Evolutionary conservation across 2,329 filamentous ascomycete genomes (phyloP).

Genomic region (Ilyonectria sp.): DNA sequence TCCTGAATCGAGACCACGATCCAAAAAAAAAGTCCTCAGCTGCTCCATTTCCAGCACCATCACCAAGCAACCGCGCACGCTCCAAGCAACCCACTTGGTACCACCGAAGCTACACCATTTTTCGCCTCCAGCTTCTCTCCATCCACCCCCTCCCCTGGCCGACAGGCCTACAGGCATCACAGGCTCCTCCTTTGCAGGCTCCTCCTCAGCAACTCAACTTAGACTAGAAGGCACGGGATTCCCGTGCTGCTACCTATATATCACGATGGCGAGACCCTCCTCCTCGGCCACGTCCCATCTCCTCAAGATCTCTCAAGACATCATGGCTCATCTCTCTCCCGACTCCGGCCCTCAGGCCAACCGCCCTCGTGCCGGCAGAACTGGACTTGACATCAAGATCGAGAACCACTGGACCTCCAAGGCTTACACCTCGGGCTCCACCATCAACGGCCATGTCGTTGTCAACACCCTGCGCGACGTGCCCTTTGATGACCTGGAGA

Average conservation of each 20-base stretch:
- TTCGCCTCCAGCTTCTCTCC: slow-evolving; percentile 19
- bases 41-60: slow-evolving; percentile 14
- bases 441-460: slow-evolving; percentile 64
- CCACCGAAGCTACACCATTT: slow-evolving; percentile 29
- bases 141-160: slow-evolving; percentile 20
- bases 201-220: slow-evolving; percentile 23
- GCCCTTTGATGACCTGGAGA: slow-evolving; percentile 66
- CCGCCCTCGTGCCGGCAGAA: slow-evolving; percentile 40
- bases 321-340: slow-evolving; percentile 46
- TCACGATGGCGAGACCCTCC: slow-evolving; percentile 37
- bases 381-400: slow-evolving; percentile 64
- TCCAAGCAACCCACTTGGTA: slow-evolving; percentile 23
- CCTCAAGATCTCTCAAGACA: slow-evolving; percentile 35
- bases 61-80: slow-evolving; percentile 28
- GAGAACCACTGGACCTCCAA: slow-evolving; percentile 69
- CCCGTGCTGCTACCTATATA: slow-evolving; percentile 42
- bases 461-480: slow-evolving; percentile 63
- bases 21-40: slow-evolving; percentile 23
- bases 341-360: slow-evolving; percentile 44
- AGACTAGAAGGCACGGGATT: slow-evolving; percentile 36
- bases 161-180: slow-evolving; percentile 16
- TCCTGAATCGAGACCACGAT: slow-evolving; percentile 18
- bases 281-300: slow-evolving; percentile 35
- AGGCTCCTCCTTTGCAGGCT: background rate
- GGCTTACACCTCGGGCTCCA: slow-evolving; percentile 70